Evolutionary conservation across 1,139 yeast genomes (phyloP), one percentile per base, ranked within the genome.

Genomic region (Ogataea hybrid): DNA sequence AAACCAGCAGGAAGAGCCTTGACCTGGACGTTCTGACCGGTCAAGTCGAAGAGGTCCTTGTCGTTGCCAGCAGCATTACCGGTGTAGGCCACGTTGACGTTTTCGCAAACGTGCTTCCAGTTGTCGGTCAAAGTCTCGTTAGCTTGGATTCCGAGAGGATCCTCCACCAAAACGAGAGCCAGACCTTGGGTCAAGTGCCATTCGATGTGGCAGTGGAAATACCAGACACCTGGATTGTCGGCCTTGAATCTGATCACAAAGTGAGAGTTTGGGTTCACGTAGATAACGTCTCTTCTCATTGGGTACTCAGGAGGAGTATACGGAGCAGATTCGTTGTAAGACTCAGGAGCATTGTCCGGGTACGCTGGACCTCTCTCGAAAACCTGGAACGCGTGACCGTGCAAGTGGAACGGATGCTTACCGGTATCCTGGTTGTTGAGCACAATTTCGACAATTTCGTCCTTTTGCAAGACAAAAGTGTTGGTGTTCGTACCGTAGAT

Each of bases 41-140:
- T 57, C 52, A 92, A 73, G 63, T 90, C 79, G 35, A 77, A 56
- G 69, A 74, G 82, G 61, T 85, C 72, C 2, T 59, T 66, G 32
- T 72, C 58, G 67, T 84, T 83, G 36, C 79, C 95, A 31, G 97
- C 97, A 41, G 97, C 97, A 62, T 90, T 90, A 56, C 96, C 96
- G 31, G 59, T 62, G 46, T 57, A 59, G 7, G 79, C 62, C 41
- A 81, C 67, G 37, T 74, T 73, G 31, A 69, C 71, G 25, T 69
- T 70, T 28, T 62, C 59, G 69, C 97, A 90, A 10, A 77, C 76
- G 15, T 71, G 73, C 40, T 64, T 65, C 66, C 85, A 92, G 54
- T 71, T 69, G 2, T 71, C 72, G 25, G 86, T 74, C 41, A 77
- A 66, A 28, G 67, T 54, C 46, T 70, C 66, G 41, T 67, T 64